These are phyloP conservation scores for Luvunga scandens DNA, from an alignment of 345 rosid species.

Conservation along the genomic window DNA sequence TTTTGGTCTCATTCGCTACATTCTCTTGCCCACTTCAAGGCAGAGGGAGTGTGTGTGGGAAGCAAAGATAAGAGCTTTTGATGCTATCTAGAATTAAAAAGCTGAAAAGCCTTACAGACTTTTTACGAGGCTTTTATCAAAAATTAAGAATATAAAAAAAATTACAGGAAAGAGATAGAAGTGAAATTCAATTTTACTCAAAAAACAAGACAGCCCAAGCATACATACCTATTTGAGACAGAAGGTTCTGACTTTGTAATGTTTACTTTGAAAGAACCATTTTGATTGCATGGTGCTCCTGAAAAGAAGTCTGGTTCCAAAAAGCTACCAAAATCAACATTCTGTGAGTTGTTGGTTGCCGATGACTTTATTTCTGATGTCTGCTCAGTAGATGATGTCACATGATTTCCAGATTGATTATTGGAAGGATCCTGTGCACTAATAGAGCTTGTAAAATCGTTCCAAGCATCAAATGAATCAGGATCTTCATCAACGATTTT, in stretches of 20 bases:
- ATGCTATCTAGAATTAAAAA: too few relatives aligned
- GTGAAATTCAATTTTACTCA: neutral
- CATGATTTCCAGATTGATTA: constrained; percentile 7
- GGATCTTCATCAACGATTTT: constrained; percentile 36
- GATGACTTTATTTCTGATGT: constrained; percentile 37
- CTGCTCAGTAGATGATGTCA: constrained; percentile 28
- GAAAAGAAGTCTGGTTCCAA: constrained; percentile 41
- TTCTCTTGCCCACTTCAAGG: neutral
- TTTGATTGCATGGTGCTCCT: constrained; percentile 28
- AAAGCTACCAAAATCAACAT: constrained; percentile 35
- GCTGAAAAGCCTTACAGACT: neutral
- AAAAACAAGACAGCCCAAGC: constrained; percentile 4
- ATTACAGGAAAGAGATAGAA: neutral
- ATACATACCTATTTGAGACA: constrained; percentile 43
- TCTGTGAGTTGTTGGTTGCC: constrained; percentile 21
- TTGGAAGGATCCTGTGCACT: constrained; percentile 25
- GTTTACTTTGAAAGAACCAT: constrained; percentile 23
- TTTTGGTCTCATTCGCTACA: neutral
- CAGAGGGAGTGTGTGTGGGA: neutral
- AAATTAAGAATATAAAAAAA: neutral
- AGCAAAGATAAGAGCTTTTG: neutral
- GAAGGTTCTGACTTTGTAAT: constrained; percentile 34
- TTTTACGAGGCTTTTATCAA: neutral
- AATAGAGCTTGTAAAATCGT: constrained; percentile 54
- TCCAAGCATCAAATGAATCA: constrained; percentile 63